Conservation (phyloP, 352 stramenopile genomes). For the Pythium rhizo-oryzae region DNA sequence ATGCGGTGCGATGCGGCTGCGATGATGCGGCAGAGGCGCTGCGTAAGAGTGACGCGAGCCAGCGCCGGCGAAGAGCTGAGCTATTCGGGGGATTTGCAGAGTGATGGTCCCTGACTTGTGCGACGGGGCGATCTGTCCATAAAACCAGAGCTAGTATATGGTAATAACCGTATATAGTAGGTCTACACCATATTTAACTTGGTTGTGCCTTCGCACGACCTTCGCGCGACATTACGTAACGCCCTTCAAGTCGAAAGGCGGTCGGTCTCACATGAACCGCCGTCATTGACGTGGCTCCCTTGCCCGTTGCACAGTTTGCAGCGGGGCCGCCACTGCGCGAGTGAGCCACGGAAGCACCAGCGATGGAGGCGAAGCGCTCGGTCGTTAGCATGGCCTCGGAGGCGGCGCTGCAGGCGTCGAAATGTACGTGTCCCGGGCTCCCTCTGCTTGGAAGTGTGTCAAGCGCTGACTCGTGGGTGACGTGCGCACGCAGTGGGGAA, state of each 20-base stretch:
- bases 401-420: slow-evolving; percentile 1
- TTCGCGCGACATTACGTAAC: slow-evolving; percentile 11
- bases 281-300: not conserved
- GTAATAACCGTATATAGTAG: not conserved
- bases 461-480: too few relatives aligned
- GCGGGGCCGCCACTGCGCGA: too few relatives aligned
- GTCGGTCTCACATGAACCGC: too few relatives aligned
- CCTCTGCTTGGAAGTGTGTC: too few relatives aligned
- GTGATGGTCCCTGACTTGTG: slow-evolving; percentile 17
- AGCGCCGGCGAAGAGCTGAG: not conserved
- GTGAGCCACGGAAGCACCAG: not conserved
- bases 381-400: not conserved
- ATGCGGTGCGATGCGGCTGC: not conserved
- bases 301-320: too few relatives aligned
- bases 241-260: not conserved
- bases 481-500: not conserved
- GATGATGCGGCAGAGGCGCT: not conserved
- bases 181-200: not conserved
- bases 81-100: not conserved
- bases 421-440: slow-evolving; percentile 7
- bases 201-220: slow-evolving; percentile 11
- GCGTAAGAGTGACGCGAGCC: not conserved
- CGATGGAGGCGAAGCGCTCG: slow-evolving; percentile 20
- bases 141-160: not conserved
- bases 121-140: not conserved